These are phyloP conservation scores for Agrocybe chaxingu DNA, from an alignment of 768 basidiomycete genomes.

Conservation along the genomic window DNA sequence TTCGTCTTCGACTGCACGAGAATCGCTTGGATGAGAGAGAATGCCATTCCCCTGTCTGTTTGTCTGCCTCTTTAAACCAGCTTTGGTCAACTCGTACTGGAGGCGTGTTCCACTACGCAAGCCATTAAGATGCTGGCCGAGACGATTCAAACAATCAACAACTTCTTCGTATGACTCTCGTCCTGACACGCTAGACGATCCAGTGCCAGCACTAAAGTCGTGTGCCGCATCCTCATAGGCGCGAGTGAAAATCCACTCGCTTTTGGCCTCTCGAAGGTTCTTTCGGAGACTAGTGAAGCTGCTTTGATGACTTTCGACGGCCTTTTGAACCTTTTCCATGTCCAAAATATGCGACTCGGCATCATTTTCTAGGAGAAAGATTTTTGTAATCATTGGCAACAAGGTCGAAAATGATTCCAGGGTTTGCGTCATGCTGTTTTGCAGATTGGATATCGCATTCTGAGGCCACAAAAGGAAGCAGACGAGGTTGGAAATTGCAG, in stretches of 20 bases:
- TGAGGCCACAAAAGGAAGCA: constrained; percentile 85
- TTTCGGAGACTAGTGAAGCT: constrained; percentile 90
- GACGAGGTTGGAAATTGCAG: constrained; percentile 73
- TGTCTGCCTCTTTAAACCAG: constrained; percentile 32
- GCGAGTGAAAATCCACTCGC: constrained; percentile 61
- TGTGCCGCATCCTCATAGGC: constrained; percentile 22
- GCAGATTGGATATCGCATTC: constrained; percentile 79
- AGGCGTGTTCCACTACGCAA: constrained; percentile 79
- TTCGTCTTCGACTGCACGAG: constrained; percentile 24
- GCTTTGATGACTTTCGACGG: constrained; percentile 81
- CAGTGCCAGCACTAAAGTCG: constrained; percentile 17
- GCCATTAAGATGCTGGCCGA: constrained; percentile 93
- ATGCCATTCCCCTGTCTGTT: constrained; percentile 18
- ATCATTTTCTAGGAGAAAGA: constrained; percentile 81
- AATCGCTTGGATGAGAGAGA: constrained; percentile 6
- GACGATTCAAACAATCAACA: constrained; percentile 79
- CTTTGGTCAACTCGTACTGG: constrained; percentile 78
- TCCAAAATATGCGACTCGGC: constrained; percentile 46
- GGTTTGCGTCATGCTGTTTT: constrained; percentile 80
- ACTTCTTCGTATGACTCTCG: constrained; percentile 79
- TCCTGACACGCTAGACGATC: constrained; percentile 21
- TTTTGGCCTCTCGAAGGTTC: constrained; percentile 81
- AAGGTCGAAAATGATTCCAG: constrained; percentile 88
- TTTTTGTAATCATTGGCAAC: constrained; percentile 73
- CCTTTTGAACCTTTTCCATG: constrained; percentile 66